A percentile compares a stretch with the other conserved stretches of the same genome.
Conservation (phyloP, 805 yeast species). For the Jamesozyma lodderae region DNA sequence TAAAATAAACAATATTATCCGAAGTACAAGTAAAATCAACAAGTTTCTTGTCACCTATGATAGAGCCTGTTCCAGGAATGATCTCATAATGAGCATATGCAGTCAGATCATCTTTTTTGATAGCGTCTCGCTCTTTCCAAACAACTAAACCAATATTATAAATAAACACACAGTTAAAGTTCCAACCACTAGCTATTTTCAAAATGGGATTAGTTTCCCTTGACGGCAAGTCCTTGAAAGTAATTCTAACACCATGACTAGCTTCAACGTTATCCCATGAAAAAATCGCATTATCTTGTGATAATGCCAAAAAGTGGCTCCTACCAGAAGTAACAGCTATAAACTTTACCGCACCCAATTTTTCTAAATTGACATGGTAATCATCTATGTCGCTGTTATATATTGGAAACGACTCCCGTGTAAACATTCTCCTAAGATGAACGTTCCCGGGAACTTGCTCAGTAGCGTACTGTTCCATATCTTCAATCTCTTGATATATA, state of each 20-base stretch:
- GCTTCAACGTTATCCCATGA: constrained; percentile 49
- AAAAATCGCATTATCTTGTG: constrained; percentile 40
- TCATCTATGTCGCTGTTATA: constrained; percentile 6
- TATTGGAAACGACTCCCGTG: constrained; percentile 21
- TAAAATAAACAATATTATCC: constrained; percentile 41
- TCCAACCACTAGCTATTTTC: constrained; percentile 62
- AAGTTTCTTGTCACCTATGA: constrained; percentile 31
- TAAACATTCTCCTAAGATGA: constrained; percentile 24
- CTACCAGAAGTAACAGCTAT: constrained; percentile 53
- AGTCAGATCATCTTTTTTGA: constrained; percentile 23
- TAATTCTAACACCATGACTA: constrained; percentile 36
- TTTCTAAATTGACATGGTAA: constrained; percentile 12
- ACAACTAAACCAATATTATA: constrained; percentile 45
- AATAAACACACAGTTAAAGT: constrained; percentile 42
- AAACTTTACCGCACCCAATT: constrained; percentile 29
- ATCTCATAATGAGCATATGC: constrained; percentile 35
- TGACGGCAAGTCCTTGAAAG: constrained; percentile 28
- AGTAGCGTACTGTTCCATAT: constrained; percentile 13
- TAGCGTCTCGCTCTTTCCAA: constrained; percentile 39
- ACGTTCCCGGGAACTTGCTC: constrained; percentile 21
- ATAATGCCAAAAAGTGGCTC: constrained; percentile 54
- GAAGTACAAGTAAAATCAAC: constrained; percentile 45
- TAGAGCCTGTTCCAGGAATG: constrained; percentile 34
- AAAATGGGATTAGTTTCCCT: constrained; percentile 29
- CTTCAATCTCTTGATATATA: constrained; percentile 21